A percentile compares a stretch with the other conserved stretches of the same genome.
These are phyloP conservation scores for Forsythia viridissima DNA, from an alignment of 257 asterid genomes.

Conservation along the genomic window DNA sequence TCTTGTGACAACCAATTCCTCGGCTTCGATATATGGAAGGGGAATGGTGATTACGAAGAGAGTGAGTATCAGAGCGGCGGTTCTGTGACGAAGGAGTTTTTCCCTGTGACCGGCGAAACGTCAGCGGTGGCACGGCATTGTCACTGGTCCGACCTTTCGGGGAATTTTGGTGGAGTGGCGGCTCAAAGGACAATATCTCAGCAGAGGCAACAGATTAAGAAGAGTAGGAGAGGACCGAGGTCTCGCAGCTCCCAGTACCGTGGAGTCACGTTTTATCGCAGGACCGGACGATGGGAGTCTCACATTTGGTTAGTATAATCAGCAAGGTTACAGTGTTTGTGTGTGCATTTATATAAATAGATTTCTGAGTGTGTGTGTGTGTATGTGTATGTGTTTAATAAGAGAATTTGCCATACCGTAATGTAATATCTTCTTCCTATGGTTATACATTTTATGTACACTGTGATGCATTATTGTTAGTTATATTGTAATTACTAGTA, in stretches of 20 bases:
- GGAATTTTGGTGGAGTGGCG: constrained; percentile 38
- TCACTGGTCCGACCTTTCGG: constrained; percentile 53
- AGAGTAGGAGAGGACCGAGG: constrained; percentile 96
- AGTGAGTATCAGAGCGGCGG: constrained; percentile 45
- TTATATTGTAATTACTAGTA: background rate
- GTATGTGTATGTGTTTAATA: too few species aligned
- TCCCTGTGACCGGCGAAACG: constrained; percentile 44
- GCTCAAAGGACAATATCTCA: constrained; percentile 45
- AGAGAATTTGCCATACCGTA: background rate
- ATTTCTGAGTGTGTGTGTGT: background rate
- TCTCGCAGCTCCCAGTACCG: constrained; percentile 98
- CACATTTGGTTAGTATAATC: constrained; percentile 74
- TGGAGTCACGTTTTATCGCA: constrained; percentile 95
- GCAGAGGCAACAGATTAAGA: constrained; percentile 65
- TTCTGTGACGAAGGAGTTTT: constrained; percentile 62
- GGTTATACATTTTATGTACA: background rate
- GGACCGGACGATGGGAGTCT: constrained; percentile 99
- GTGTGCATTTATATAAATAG: background rate
- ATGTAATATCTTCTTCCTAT: background rate
- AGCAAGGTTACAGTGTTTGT: background rate
- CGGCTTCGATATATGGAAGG: constrained; percentile 67
- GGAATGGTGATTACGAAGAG: constrained; percentile 43
- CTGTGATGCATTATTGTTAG: constrained; percentile 21
- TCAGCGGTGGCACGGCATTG: constrained; percentile 6
- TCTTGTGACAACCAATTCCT: constrained; percentile 47